Percentiles rank a stretch among this genome's conserved stretches.
phyloP scores from a whole-genome alignment of 2,329 filamentous ascomycete species.

The Colletotrichum viniferum region DNA sequence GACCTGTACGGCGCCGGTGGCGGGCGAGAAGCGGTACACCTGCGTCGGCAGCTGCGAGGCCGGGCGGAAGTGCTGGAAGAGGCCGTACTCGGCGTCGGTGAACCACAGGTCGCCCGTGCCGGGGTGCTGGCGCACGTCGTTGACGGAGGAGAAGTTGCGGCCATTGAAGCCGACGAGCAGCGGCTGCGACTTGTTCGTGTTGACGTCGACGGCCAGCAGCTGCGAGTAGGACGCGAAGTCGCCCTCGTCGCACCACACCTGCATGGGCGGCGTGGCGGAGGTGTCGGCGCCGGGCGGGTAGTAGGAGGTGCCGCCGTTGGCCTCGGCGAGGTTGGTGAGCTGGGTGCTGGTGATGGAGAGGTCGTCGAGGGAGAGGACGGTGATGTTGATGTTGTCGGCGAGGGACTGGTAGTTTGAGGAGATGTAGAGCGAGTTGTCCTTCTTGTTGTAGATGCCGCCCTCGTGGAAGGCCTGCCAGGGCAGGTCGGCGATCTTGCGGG shows the following conservation, averaged over 20 bases:
- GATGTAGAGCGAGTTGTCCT: slow-evolving; percentile 20
- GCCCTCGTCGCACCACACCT: slow-evolving; percentile 23
- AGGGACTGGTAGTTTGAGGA: slow-evolving; percentile 18
- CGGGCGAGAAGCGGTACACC: slow-evolving; percentile 52
- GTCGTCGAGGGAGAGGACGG: slow-evolving; percentile 25
- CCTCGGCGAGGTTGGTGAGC: slow-evolving; percentile 24
- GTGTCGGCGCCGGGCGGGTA: slow-evolving; percentile 21
- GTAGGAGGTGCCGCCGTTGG: slow-evolving; percentile 26
- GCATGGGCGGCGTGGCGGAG: slow-evolving; percentile 22
- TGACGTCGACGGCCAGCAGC: slow-evolving; percentile 19
- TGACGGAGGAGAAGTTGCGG: slow-evolving; percentile 49
- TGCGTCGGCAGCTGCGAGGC: slow-evolving; percentile 47
- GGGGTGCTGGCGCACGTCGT: slow-evolving; percentile 48
- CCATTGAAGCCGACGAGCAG: slow-evolving; percentile 14
- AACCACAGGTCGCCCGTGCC: slow-evolving; percentile 52
- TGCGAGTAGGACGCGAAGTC: slow-evolving; percentile 10
- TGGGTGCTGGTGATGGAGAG: slow-evolving; percentile 22
- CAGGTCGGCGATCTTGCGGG: slow-evolving; percentile 17
- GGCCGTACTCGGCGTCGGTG: slow-evolving; percentile 54
- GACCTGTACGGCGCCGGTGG: slow-evolving; percentile 41
- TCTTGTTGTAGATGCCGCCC: slow-evolving; percentile 22
- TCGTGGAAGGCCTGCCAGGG: slow-evolving; percentile 23
- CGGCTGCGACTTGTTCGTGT: slow-evolving; percentile 24
- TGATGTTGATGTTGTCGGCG: slow-evolving; percentile 22
- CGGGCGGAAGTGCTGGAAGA: slow-evolving; percentile 49